These are phyloP conservation scores for Vaucheria bursata DNA, from an alignment of 352 stramenopile genomes.

Conservation along the genomic window DNA sequence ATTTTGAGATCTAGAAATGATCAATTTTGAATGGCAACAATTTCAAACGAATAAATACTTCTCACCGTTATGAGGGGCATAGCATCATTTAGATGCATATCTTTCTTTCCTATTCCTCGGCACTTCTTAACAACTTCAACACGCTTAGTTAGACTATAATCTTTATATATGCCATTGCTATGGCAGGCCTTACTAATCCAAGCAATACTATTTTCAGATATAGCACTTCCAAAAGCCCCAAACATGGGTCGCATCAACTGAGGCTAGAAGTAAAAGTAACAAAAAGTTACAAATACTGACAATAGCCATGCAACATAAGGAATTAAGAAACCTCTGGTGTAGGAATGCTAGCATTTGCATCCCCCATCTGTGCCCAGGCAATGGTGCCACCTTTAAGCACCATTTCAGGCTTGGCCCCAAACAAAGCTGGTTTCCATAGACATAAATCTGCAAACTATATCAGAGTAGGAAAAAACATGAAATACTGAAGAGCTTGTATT, in stretches of 20 bases:
- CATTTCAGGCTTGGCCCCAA: conserved; percentile 89
- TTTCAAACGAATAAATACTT: no score
- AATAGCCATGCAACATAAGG: no score
- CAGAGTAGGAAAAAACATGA: neutral
- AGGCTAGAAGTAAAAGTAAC: no score
- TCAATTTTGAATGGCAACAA: no score
- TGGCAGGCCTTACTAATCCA: conserved; percentile 36
- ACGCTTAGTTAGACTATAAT: conserved; percentile 36
- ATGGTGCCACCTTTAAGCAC: conserved; percentile 89
- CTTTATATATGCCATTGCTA: neutral
- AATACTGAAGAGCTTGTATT: neutral
- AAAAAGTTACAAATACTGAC: no score
- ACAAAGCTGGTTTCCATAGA: conserved; percentile 87
- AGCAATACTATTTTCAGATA: conserved; percentile 12
- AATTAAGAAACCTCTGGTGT: conserved; percentile 73
- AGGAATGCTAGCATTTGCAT: conserved; percentile 90
- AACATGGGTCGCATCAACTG: conserved; percentile 91
- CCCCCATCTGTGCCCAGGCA: conserved; percentile 88
- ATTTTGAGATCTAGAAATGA: no score
- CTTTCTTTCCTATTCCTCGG: conserved; percentile 64
- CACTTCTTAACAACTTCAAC: conserved; percentile 40
- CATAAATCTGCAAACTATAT: conserved; percentile 79
- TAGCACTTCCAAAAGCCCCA: conserved; percentile 53
- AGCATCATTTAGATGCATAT: conserved; percentile 93
- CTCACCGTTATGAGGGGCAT: conserved; percentile 78